Evolutionary conservation across 225 moss, liverwort and hornwort species (phyloP), one percentile per base, ranked within the genome.

Genomic region (Antitrichia curtipendula): DNA sequence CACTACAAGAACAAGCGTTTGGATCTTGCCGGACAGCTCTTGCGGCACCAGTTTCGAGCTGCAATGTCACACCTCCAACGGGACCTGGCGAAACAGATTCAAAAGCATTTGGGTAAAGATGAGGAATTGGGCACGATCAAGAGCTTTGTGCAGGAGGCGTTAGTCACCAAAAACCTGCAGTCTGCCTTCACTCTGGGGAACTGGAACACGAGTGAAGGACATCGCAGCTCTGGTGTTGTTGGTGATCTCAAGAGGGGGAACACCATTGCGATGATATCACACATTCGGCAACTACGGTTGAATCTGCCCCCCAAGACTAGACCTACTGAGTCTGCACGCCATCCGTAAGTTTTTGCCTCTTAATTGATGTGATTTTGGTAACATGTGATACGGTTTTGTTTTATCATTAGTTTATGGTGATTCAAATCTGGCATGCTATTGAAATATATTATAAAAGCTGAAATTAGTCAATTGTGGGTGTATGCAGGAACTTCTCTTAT

Each of bases 1-100:
- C 94, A 98, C 75, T 95, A 97, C 80, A 96, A 95, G 62, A 96
- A 98, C 90, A 94, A 97, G 89, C 94, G 98, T 16, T 83, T 98
- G 43, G 98, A 98, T 85, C 95, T 95, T n/a, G 93, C 98, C 47
- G 98, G 98, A 29, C 94, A 97, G 85, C 91, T 98, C 40, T 72
- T 98, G 32, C 86, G 92, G 49, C 98, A 97, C 86, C 97, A 98
- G 72, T 93, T 98, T 68, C 93, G 97, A 87, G 93, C 91, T 80
- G 89, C 95, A 6, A 95, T 98, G 95, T 64, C 93, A 20, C 95
- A 94, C 62, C 88, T 95, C 36, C 92, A 95, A 69, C 93, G 95
- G 82, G 95, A 95, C 64, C 86, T 97, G n/a, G 90, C 88, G 72
- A 97, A 94, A 82, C 94, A 96, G 87, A 76, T 98, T 21, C 97